Base-by-base conservation (phyloP, 139 green algal genomes). In the Nannochloris sp. region DNA sequence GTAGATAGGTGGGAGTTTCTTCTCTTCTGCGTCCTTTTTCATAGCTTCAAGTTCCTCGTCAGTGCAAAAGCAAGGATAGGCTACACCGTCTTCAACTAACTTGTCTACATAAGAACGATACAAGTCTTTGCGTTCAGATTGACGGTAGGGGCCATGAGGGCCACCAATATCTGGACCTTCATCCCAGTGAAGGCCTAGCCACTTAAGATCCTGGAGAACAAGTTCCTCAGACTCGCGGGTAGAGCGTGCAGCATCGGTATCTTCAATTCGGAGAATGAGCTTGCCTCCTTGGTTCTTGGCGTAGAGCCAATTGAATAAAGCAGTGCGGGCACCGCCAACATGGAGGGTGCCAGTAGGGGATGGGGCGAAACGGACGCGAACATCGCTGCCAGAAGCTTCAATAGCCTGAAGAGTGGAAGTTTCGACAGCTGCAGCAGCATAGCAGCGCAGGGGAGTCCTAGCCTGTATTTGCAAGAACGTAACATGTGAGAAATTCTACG, bases 221-320 rank as follows among this genome's bases (percentile, higher is more conserved):
- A 84, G 86, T 42, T 93, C 76, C 76, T 99, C 94, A 24, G 75
- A 90, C 67, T 90, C 94, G 2, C 70, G 73, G 0, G 94, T 99
- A 32, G 86, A 96, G 23, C 94, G 81, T 19, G 93, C 88, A 44
- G 81, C 72, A 74, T 99, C 94, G 6, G 94, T 99, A 83, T 99
- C 93, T 81, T 99, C 93, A n/a, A 98, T 54, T 33, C 93, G 85
- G 25, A 99, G 72, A 14, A 99, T 79, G 65, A 99, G 85, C 81
- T 95, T 95, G 62, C 94, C 94, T 35, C 86, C 85, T 30, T 56
- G 71, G 53, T 88, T 82, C 45, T 83, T 85, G 10, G 94, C 94
- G 57, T 91, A 97, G n/a, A 99, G 85, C 79, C 82, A 99, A 74
- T 99, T 99, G 81, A 98, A 99, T 3, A 99, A 81, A 4, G 94